phyloP scores from a whole-genome alignment of 352 stramenopile species.

The Pythium dissimile region DNA sequence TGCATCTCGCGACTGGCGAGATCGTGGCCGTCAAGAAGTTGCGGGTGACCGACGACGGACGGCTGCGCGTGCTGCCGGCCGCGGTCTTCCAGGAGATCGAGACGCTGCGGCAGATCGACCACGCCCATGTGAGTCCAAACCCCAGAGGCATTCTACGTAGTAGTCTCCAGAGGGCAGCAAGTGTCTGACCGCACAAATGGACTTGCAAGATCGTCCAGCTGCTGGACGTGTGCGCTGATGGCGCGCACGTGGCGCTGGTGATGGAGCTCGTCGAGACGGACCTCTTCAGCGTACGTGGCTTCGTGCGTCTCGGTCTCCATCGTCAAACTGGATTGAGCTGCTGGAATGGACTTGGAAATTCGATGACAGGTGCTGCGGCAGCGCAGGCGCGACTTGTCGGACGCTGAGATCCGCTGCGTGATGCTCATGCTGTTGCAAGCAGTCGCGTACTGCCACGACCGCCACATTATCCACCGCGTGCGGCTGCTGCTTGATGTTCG shows the following conservation, averaged over 20 bases:
- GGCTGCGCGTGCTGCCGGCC: constrained; percentile 43
- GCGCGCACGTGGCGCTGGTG: constrained; percentile 54
- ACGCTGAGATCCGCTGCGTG: constrained; percentile 46
- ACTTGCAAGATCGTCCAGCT: constrained; percentile 55
- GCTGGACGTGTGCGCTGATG: constrained; percentile 54
- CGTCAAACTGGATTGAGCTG: too few relatives aligned
- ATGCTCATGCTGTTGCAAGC: constrained; percentile 68
- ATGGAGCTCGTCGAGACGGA: constrained; percentile 71
- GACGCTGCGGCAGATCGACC: constrained; percentile 62
- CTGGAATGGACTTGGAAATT: constrained; percentile 5
- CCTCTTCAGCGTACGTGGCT: constrained; percentile 43
- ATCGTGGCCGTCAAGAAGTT: constrained; percentile 62
- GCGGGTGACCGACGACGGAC: constrained; percentile 43
- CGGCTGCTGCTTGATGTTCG: not conserved
- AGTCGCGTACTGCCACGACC: constrained; percentile 55
- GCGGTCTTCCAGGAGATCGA: constrained; percentile 76
- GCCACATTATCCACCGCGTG: constrained; percentile 65
- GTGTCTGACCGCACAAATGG: not conserved
- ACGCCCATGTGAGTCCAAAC: constrained; percentile 46
- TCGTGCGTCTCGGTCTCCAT: too few relatives aligned
- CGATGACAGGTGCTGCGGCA: constrained; percentile 41
- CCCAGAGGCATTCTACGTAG: not conserved
- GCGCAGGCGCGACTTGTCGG: constrained; percentile 28
- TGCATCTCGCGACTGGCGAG: constrained; percentile 35
- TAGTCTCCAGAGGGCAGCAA: not conserved